Evolutionary conservation across 169 alveolate genomes (phyloP).

Genomic region (Toxoplasma gondii): DNA sequence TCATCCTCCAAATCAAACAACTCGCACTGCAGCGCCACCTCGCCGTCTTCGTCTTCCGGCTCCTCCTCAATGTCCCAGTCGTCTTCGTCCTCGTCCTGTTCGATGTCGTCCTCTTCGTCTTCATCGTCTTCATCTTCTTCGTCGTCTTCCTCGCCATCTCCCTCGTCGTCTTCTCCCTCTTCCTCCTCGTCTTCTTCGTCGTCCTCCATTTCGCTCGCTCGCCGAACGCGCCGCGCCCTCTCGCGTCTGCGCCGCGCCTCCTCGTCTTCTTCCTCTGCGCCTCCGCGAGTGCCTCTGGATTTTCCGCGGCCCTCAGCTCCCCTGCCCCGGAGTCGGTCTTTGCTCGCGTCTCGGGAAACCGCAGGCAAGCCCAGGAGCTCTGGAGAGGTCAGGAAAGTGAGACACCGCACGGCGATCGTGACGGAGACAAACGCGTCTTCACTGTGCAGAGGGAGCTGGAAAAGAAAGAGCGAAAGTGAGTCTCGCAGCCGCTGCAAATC

Average conservation of each 20-base stretch:
- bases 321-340: neutral
- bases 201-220: constrained; percentile 27
- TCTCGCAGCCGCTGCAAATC: constrained; percentile 23
- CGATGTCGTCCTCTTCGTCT: constrained; percentile 23
- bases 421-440: neutral
- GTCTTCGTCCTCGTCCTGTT: constrained; percentile 41
- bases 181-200: constrained; percentile 50
- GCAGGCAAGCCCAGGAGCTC: neutral
- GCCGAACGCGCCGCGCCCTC: neutral
- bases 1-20: neutral
- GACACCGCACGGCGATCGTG: constrained; percentile 26
- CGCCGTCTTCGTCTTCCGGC: constrained; percentile 8
- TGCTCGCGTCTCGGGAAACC: neutral
- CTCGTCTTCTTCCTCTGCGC: neutral
- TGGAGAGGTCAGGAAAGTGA: neutral
- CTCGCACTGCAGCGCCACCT: neutral
- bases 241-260: neutral
- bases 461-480: neutral
- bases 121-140: constrained; percentile 41
- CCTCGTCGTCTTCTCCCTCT: constrained; percentile 48
- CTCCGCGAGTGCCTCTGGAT: neutral
- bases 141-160: constrained; percentile 52
- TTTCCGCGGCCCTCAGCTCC: neutral
- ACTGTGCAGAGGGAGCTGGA: neutral
- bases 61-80: constrained; percentile 31